A percentile compares a stretch with the other conserved stretches of the same genome.
Conservation (phyloP, 805 yeast species). For the Lachancea thermotolerans region DNA sequence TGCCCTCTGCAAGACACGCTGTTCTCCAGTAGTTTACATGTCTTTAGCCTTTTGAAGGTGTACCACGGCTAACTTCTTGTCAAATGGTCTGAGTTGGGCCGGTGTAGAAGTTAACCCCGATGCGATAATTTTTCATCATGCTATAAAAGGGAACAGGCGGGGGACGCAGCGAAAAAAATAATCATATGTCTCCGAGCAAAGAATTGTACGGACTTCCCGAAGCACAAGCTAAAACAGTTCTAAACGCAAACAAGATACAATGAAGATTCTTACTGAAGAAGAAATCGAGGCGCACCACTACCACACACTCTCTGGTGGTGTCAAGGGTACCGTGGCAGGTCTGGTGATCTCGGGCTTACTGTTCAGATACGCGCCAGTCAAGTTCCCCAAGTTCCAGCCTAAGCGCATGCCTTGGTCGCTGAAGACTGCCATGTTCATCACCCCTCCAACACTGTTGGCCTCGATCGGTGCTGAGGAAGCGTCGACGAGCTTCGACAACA, state of each 20-base stretch:
- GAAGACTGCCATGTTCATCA: constrained; percentile 57
- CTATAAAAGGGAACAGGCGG: too few relatives aligned
- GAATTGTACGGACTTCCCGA: too few relatives aligned
- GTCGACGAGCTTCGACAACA: constrained; percentile 57
- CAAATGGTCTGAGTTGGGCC: too few relatives aligned
- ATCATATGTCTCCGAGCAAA: too few relatives aligned
- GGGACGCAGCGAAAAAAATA: neutral
- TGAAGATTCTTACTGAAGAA: constrained; percentile 63
- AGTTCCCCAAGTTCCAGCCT: constrained; percentile 39
- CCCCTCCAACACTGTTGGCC: constrained; percentile 58
- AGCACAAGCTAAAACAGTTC: neutral
- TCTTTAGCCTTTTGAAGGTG: too few relatives aligned
- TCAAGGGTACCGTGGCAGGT: constrained; percentile 56
- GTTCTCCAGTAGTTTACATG: too few relatives aligned
- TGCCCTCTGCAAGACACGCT: too few relatives aligned
- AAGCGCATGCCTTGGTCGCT: constrained; percentile 45
- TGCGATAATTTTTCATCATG: too few relatives aligned
- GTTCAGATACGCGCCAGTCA: constrained; percentile 43
- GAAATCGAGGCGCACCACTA: constrained; percentile 60
- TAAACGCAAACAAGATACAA: neutral
- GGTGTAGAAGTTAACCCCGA: too few relatives aligned
- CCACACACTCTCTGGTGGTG: constrained; percentile 53
- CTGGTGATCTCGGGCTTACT: constrained; percentile 47
- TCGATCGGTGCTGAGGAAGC: constrained; percentile 67
- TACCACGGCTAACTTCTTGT: too few relatives aligned